Percentiles rank a stretch among this genome's conserved stretches.
These are phyloP conservation scores for Coemansia javaensis DNA, from an alignment of 192 early-diverging fungal species.

Conservation along the genomic window DNA sequence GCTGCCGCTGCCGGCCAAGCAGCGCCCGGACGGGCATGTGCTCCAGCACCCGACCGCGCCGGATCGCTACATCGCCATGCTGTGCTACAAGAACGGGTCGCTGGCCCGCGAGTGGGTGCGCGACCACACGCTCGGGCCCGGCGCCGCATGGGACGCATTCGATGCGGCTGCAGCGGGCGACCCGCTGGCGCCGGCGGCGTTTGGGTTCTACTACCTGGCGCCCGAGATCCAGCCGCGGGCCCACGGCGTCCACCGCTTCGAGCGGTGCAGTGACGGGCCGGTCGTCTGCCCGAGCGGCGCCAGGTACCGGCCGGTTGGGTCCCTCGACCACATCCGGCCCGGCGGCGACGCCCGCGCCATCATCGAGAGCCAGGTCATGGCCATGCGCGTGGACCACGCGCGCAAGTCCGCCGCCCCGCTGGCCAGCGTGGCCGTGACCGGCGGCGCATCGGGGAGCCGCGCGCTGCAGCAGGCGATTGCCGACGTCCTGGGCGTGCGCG, in stretches of 20 bases:
- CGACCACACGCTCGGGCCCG: constrained; percentile 42
- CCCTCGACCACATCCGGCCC: constrained; percentile 3
- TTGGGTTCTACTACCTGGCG: constrained; percentile 71
- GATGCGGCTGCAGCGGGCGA: constrained; percentile 19
- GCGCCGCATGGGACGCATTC: constrained; percentile 59
- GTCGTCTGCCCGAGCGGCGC: constrained; percentile 36
- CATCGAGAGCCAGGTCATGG: constrained; percentile 69
- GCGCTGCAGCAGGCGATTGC: constrained; percentile 57
- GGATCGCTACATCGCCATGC: constrained; percentile 63
- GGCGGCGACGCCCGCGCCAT: constrained; percentile 57
- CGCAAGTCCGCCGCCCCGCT: constrained; percentile 10
- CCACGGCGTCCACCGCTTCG: constrained; percentile 62
- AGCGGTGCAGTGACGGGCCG: constrained; percentile 12
- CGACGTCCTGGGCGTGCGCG: constrained; percentile 67
- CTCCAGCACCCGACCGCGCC: constrained; percentile 62
- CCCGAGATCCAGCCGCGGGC: constrained; percentile 74
- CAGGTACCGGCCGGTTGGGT: constrained; percentile 2
- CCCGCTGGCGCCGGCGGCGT: constrained; percentile 16
- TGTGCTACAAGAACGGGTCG: constrained; percentile 85
- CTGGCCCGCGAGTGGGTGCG: constrained; percentile 69
- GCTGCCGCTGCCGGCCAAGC: not conserved
- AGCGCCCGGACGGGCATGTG: constrained; percentile 51
- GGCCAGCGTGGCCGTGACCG: constrained; percentile 58
- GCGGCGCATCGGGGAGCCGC: constrained; percentile 65
- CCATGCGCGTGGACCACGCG: constrained; percentile 57